These are phyloP conservation scores for Hirschioporus abietinus DNA, from an alignment of 768 basidiomycete genomes.

Conservation along the genomic window DNA sequence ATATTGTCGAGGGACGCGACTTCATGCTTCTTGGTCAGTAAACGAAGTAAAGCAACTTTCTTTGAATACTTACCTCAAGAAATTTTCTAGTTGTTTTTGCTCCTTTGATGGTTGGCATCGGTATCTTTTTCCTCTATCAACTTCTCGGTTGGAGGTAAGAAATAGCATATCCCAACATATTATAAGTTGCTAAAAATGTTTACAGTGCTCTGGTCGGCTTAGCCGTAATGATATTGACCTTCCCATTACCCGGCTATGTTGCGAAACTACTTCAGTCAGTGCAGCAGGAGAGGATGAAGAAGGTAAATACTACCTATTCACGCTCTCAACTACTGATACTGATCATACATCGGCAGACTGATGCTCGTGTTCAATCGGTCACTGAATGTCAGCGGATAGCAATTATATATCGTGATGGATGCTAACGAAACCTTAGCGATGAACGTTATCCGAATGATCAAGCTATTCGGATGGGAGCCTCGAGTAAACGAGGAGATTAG, in stretches of 20 bases:
- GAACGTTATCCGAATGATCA: conserved; percentile 40
- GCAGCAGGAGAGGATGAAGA: conserved; percentile 37
- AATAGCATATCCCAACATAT: background rate
- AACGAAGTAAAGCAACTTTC: background rate
- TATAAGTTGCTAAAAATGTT: conserved; percentile 6
- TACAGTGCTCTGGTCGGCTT: conserved; percentile 37
- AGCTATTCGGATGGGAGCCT: conserved; percentile 39
- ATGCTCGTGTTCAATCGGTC: conserved; percentile 39
- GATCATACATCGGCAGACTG: conserved; percentile 28
- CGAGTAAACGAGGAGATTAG: conserved; percentile 47
- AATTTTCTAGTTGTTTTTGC: conserved; percentile 5
- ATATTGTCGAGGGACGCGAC: conserved; percentile 32
- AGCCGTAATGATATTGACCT: conserved; percentile 30
- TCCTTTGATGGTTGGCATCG: conserved; percentile 28
- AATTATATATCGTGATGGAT: background rate
- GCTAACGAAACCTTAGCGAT: conserved; percentile 22
- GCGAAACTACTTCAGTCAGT: conserved; percentile 29
- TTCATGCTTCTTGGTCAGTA: conserved; percentile 24
- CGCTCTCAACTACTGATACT: background rate
- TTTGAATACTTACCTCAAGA: background rate
- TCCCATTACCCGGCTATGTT: conserved; percentile 39
- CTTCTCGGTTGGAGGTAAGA: conserved; percentile 21
- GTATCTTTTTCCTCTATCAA: conserved; percentile 31
- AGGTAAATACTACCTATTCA: conserved; percentile 18
- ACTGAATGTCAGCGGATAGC: conserved; percentile 33